Conservation (phyloP, 176 grass and related monocot genomes). For the Pontederia crassipes region DNA sequence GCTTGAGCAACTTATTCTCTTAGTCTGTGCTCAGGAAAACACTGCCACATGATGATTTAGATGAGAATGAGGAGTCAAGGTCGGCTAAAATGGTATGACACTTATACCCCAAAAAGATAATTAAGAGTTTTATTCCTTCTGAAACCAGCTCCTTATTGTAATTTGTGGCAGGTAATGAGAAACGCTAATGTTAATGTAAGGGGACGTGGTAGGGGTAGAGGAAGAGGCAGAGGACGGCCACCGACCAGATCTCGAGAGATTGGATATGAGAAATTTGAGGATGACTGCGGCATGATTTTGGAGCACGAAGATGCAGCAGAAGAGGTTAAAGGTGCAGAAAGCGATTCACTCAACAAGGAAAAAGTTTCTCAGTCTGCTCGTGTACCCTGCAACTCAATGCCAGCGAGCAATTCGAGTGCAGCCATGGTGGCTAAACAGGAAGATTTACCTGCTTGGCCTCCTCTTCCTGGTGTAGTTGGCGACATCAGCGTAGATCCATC, state of each 20-base stretch:
- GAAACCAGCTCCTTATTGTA: neutral
- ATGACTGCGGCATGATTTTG: constrained; percentile 57
- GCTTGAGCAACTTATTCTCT: neutral
- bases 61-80: constrained; percentile 3
- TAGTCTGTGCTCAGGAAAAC: constrained; percentile 5
- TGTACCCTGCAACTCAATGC: neutral
- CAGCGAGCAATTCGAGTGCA: constrained; percentile 12
- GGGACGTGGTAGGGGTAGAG: constrained; percentile 51
- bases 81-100: constrained; percentile 19
- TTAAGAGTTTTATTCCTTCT: neutral
- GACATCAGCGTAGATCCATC: constrained; percentile 57
- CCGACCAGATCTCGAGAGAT: constrained; percentile 73
- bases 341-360: neutral
- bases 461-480: constrained; percentile 43
- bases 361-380: neutral
- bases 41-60: constrained; percentile 5
- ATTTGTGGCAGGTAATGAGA: constrained; percentile 50
- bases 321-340: neutral
- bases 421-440: constrained; percentile 5
- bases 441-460: constrained; percentile 47
- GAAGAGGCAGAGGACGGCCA: constrained; percentile 24
- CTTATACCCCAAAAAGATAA: neutral
- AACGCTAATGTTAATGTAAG: constrained; percentile 49
- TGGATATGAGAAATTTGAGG: constrained; percentile 66
- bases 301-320: constrained; percentile 35